Percentiles rank a stretch among this genome's conserved stretches.
These are phyloP conservation scores for Tylopilus plumbeoviolaceoides DNA, from an alignment of 768 basidiomycete genomes.

Conservation along the genomic window DNA sequence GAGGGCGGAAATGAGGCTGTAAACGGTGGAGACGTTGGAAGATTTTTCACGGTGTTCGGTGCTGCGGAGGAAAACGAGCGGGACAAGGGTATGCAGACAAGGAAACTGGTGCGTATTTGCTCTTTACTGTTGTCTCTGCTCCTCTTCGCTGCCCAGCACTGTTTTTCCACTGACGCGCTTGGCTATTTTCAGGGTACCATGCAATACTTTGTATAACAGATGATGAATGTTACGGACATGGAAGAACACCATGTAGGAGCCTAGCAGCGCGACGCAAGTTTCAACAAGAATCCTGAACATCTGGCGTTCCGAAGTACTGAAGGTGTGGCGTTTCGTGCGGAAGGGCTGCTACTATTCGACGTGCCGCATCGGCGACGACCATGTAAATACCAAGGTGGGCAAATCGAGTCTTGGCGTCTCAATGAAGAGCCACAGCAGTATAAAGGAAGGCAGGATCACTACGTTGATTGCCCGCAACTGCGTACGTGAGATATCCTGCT, in stretches of 20 bases:
- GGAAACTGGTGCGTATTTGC: conserved; percentile 57
- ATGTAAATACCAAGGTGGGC: no score
- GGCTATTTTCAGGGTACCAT: conserved; percentile 29
- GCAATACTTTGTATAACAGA: conserved; percentile 38
- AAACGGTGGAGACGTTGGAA: conserved; percentile 27
- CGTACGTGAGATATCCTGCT: background rate
- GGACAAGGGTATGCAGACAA: conserved; percentile 73
- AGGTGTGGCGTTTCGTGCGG: no score
- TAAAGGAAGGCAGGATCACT: no score
- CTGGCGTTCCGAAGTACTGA: no score
- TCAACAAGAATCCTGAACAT: no score
- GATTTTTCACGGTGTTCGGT: conserved; percentile 77
- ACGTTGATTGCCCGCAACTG: background rate
- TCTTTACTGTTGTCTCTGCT: background rate
- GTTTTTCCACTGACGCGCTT: background rate
- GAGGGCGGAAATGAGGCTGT: background rate
- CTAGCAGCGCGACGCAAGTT: no score
- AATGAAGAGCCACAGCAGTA: no score
- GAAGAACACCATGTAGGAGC: background rate
- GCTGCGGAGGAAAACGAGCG: conserved; percentile 88
- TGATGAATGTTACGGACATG: conserved; percentile 1
- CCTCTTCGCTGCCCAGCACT: background rate
- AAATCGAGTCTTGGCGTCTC: no score
- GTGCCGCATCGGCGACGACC: no score
- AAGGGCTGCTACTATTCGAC: no score